A percentile compares a stretch with the other conserved stretches of the same genome.
phyloP scores from a whole-genome alignment of 2,329 filamentous ascomycete genomes.

The Aspergillus chevalieri region DNA sequence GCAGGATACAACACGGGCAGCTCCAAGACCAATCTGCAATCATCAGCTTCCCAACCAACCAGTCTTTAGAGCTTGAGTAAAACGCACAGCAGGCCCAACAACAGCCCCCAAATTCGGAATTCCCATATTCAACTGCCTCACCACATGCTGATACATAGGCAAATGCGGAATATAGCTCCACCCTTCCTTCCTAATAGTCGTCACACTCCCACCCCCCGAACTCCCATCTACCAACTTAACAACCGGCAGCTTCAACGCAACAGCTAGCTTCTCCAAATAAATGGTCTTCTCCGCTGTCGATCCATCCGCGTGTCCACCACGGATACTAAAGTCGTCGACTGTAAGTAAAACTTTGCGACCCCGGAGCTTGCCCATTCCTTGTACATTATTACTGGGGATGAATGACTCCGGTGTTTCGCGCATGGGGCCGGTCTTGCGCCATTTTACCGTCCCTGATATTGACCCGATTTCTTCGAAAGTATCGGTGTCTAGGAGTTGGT shows the following conservation, averaged over 20 bases:
- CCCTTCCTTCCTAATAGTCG: constrained; percentile 50
- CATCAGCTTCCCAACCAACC: not conserved
- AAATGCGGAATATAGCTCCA: constrained; percentile 58
- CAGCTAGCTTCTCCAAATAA: constrained; percentile 57
- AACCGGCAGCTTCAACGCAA: constrained; percentile 53
- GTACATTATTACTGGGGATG: constrained; percentile 57
- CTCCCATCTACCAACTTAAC: constrained; percentile 60
- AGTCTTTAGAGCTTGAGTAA: not conserved
- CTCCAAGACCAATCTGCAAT: constrained; percentile 52
- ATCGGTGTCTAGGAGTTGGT: constrained; percentile 51
- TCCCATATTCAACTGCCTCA: constrained; percentile 55
- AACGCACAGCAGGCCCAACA: constrained; percentile 50
- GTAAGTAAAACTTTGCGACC: constrained; percentile 55
- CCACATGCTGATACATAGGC: constrained; percentile 47
- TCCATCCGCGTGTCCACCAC: constrained; percentile 60
- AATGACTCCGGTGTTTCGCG: constrained; percentile 44
- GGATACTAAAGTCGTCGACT: constrained; percentile 58
- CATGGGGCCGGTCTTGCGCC: constrained; percentile 42
- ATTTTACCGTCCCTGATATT: constrained; percentile 53
- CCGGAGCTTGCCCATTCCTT: constrained; percentile 50
- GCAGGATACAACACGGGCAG: constrained; percentile 55
- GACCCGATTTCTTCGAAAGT: constrained; percentile 57
- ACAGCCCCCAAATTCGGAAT: constrained; percentile 61
- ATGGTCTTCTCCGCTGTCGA: constrained; percentile 53
- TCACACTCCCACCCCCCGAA: constrained; percentile 58